Base-by-base conservation (phyloP, 2,329 filamentous ascomycete species). In the Penicillium thymicola region DNA sequence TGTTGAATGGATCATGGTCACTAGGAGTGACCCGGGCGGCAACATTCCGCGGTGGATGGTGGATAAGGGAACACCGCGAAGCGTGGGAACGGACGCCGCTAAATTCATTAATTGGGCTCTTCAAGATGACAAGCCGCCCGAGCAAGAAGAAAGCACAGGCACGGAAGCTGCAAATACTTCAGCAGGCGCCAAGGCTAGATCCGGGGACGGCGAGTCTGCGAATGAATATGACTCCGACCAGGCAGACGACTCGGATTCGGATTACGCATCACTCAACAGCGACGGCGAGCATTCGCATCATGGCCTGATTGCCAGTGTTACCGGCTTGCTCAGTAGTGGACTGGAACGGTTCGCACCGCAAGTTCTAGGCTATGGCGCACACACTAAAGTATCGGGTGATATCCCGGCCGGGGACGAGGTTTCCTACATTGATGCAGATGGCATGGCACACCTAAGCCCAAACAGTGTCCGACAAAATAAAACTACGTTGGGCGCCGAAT, bases 1-100 rank as follows among this genome's bases (percentile, higher is more conserved):
- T 0, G 82, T 96, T 2, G 92, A 96, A 72, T 96, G 92, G 92
- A 83, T 94, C 59, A 96, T 96, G 92, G 85, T 96, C 18, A 96
- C 91, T 1, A 82, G 92, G 47, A 93, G 89, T 70, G 91, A 96
- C 65, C 91, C 92, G 3, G 92, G 92, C 11, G 92, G 92, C 51
- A 93, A 86, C 57, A 92, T 96, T 18, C 92, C 92, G 1, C 83
- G 89, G 14, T 96, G 94, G 75, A 87, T 96, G 82, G 90, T 96
- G n/a, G 92, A 96, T 67, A 86, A 90, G 69, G 90, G 89, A 30
- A 96, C 92, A 0, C 92, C 92, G 0, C 85, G 82, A 11, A 89
- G 89, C 36, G 94, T 96, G 65, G 82, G 90, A 27, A 81, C 81
- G 41, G 92, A 96, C 71, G 89, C 91, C 0, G 82, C 82, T 51